Evolutionary conservation across 495 filamentous ascomycete species (phyloP), one percentile per base, ranked within the genome.

Genomic region (Aspergillus asperescens): DNA sequence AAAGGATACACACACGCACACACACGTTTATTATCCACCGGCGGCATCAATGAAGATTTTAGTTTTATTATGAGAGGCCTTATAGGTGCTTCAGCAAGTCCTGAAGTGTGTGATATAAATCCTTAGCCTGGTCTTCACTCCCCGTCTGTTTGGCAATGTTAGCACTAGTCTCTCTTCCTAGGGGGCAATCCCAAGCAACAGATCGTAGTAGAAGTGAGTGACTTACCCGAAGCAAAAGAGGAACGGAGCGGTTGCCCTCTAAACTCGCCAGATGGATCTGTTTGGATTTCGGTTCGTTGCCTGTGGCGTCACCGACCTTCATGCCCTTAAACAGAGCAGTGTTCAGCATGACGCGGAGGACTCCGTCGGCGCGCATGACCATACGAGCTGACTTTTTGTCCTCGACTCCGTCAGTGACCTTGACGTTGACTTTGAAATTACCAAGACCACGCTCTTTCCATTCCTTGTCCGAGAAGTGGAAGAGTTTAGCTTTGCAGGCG

Each of bases 361-460:
- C 87, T 34, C 87, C 86, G 55, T 95, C 89, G 37, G 92, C 89
- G 5, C 90, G 82, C 84, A 96, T 89, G 52, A 96, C 80, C 59
- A 96, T 78, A 20, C 90, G 84, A 9, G 81, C 81, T 20, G 72
- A 64, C 52, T 72, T 76, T 12, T 61, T 65, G n/a, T 82, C 77
- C 16, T 64, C 58, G 8, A 63, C 62, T 10, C 81, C 77, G 42
- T 83, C 77, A 4, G 62, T 61, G 6, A 72, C 65, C n/a, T 80
- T 75, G 8, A 85, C 81, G 59, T 96, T 95, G 62, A 96, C 76
- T 69, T 91, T 91, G 59, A 96, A 78, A 45, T 81, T 84, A 28
- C 90, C 90, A 7, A 83, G 76, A 16, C 90, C 90, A 20, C 90
- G 81, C 67, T 96, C 90, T 60, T 89, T 89, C 90, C 90, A 96